Evolutionary conservation across 345 rosid species (phyloP).

Genomic region (Physaria fendleri): DNA sequence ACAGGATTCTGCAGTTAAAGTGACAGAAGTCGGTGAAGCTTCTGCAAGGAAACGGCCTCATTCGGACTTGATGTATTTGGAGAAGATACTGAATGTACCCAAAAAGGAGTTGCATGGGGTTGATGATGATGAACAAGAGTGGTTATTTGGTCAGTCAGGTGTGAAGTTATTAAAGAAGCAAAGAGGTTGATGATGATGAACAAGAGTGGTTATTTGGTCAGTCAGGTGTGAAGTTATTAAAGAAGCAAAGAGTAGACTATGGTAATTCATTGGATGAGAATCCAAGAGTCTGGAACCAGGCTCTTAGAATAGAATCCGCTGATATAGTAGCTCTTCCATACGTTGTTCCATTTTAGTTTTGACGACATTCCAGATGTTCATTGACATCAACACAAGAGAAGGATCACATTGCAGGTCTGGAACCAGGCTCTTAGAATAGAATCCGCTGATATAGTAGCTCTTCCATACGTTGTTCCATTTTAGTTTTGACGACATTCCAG

Average conservation of each 20-base stretch:
- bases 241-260: conserved; percentile 31
- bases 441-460: conserved; percentile 54
- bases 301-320: conserved; percentile 52
- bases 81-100: too few species aligned
- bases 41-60: conserved; percentile 50
- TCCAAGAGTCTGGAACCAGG: conserved; percentile 58
- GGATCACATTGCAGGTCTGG: too few species aligned
- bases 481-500: conserved; percentile 30
- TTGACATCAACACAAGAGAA: conserved; percentile 7
- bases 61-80: conserved; percentile 61
- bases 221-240: conserved; percentile 11
- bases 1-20: conserved; percentile 22
- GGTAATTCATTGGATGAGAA: conserved; percentile 7
- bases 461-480: conserved; percentile 74
- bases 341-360: conserved; percentile 63
- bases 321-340: conserved; percentile 66
- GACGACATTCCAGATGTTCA: background rate
- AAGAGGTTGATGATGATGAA: conserved; percentile 41
- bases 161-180: conserved; percentile 29
- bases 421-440: conserved; percentile 53
- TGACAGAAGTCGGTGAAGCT: conserved; percentile 35
- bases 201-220: conserved; percentile 60
- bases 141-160: conserved; percentile 44
- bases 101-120: too few species aligned
- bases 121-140: conserved; percentile 48